A percentile compares a stretch with the other conserved stretches of the same genome.
These are phyloP conservation scores for Wallemia ichthyophaga DNA, from an alignment of 1,284 basidiomycete species.

Conservation along the genomic window DNA sequence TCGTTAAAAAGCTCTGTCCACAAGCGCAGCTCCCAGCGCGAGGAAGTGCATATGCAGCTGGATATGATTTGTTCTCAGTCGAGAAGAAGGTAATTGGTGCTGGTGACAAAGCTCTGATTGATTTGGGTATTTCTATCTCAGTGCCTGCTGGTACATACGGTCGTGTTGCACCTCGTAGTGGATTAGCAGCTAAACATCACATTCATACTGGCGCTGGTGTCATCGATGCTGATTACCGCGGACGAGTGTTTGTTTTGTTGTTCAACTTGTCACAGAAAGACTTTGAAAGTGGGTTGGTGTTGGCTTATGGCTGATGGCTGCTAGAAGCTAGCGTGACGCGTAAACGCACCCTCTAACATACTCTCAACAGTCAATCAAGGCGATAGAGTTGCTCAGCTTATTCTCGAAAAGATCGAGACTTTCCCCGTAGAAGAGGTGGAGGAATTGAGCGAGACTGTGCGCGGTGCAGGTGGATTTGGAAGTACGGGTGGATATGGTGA, in stretches of 20 bases:
- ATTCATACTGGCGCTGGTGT: constrained; percentile 93
- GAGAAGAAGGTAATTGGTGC: constrained; percentile 50
- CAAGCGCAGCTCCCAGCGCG: constrained; percentile 61
- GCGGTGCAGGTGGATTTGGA: constrained; percentile 71
- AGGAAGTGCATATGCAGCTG: constrained; percentile 58
- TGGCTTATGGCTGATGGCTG: no score
- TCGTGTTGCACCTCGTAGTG: constrained; percentile 75
- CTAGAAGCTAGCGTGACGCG: no score
- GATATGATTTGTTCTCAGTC: constrained; percentile 79
- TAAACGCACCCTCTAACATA: neutral
- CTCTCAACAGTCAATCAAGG: constrained; percentile 49
- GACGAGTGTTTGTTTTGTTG: constrained; percentile 66
- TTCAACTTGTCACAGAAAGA: constrained; percentile 65
- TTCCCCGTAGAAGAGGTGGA: constrained; percentile 61
- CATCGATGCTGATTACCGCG: constrained; percentile 84
- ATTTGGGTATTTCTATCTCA: constrained; percentile 70
- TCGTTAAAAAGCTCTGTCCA: constrained; percentile 56
- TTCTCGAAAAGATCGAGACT: constrained; percentile 66
- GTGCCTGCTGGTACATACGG: constrained; percentile 82
- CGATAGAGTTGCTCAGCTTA: constrained; percentile 77
- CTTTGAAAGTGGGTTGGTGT: constrained; percentile 33
- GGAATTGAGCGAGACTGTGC: constrained; percentile 48
- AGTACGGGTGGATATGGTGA: constrained; percentile 40
- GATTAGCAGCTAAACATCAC: constrained; percentile 88
- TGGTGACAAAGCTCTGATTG: constrained; percentile 56